Percentiles rank a stretch among this genome's conserved stretches.
Evolutionary conservation across 1,284 basidiomycete genomes (phyloP).

Genomic region (Inonotus hispidus): DNA sequence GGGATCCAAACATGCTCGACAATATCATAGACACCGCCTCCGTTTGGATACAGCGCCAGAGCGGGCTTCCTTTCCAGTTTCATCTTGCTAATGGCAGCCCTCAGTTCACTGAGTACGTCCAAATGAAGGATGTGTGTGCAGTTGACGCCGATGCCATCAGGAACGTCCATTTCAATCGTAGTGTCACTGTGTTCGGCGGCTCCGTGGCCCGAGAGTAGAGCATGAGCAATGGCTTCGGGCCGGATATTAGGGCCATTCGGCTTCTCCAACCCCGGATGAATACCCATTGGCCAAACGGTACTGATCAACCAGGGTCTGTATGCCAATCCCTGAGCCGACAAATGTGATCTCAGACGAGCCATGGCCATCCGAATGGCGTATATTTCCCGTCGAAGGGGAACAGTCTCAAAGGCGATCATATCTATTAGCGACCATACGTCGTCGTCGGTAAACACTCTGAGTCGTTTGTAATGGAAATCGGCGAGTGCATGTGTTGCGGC

Average conservation of each 20-base stretch:
- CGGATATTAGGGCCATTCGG: conserved; percentile 26
- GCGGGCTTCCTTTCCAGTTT: conserved; percentile 34
- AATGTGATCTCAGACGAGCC: conserved; percentile 29
- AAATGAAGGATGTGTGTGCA: conserved; percentile 50
- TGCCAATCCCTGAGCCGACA: conserved; percentile 19
- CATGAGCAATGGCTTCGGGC: conserved; percentile 35
- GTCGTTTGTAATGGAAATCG: conserved; percentile 63
- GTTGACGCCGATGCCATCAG: conserved; percentile 63
- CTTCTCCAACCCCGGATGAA: conserved; percentile 38
- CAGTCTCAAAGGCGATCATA: conserved; percentile 74
- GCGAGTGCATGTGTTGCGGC: conserved; percentile 49
- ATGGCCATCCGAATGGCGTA: conserved; percentile 63
- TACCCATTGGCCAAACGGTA: conserved; percentile 59
- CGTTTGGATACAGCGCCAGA: conserved; percentile 73
- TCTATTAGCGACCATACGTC: conserved; percentile 55
- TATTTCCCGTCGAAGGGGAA: conserved; percentile 66
- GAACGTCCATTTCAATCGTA: conserved; percentile 25
- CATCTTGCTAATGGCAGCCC: conserved; percentile 21
- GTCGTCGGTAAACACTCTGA: conserved; percentile 48
- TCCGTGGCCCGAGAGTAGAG: conserved; percentile 22
- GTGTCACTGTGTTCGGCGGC: not conserved
- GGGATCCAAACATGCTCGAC: conserved; percentile 43
- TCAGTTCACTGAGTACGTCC: conserved; percentile 33
- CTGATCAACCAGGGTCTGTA: conserved; percentile 74
- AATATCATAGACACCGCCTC: conserved; percentile 53